Evolutionary conservation across 1,139 yeast species (phyloP).

Genomic region (Eremothecium coryli): DNA sequence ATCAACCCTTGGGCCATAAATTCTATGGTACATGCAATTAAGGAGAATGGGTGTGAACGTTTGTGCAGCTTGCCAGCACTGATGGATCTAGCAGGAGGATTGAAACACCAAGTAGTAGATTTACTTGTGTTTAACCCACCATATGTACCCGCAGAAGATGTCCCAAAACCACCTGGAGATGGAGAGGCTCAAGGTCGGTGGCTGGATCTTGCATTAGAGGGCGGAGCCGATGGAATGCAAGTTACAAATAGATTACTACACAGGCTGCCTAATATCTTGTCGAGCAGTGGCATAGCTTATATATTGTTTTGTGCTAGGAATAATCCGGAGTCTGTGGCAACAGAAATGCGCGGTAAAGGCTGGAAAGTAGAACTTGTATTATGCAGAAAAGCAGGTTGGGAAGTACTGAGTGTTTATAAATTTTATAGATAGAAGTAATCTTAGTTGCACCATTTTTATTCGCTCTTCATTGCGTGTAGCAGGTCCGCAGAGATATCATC

Average conservation of each 20-base stretch:
- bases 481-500: slow-evolving; percentile 50
- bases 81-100: slow-evolving; percentile 44
- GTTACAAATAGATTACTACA: slow-evolving; percentile 60
- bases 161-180: slow-evolving; percentile 41
- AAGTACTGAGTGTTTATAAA: slow-evolving; percentile 66
- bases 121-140: slow-evolving; percentile 86
- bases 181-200: slow-evolving; percentile 45
- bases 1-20: slow-evolving; percentile 68
- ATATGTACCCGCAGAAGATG: slow-evolving; percentile 76
- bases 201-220: slow-evolving; percentile 83
- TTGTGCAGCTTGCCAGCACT: slow-evolving; percentile 18
- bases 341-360: slow-evolving; percentile 39
- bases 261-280: slow-evolving; percentile 39
- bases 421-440: slow-evolving; percentile 31
- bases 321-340: slow-evolving; percentile 54
- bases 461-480: slow-evolving; percentile 23
- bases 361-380: slow-evolving; percentile 50
- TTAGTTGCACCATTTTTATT: background rate
- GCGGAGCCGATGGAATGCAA: slow-evolving; percentile 86
- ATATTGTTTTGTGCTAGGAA: slow-evolving; percentile 82
- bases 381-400: slow-evolving; percentile 89
- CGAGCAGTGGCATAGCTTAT: slow-evolving; percentile 63
- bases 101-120: slow-evolving; percentile 48
- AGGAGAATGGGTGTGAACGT: slow-evolving; percentile 35
- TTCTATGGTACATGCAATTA: slow-evolving; percentile 44